These are phyloP conservation scores for Botryosphaeria dothidea DNA, from an alignment of 2,329 filamentous ascomycete genomes.

Conservation along the genomic window DNA sequence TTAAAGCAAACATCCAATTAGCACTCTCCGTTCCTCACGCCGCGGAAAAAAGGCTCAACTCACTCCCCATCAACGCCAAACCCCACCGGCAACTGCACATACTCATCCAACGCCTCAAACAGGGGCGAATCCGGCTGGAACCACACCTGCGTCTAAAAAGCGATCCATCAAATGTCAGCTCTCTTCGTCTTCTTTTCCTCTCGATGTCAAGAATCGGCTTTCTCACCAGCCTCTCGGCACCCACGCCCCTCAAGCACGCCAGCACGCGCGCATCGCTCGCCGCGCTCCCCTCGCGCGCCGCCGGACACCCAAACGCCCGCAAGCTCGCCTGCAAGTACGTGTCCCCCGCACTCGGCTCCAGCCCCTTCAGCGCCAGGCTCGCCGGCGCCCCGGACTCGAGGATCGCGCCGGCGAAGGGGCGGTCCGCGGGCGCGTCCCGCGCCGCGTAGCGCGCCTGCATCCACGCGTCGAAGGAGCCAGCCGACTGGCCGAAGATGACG, in stretches of 20 bases:
- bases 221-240: constrained; percentile 28
- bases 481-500: constrained; percentile 40
- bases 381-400: constrained; percentile 41
- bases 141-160: too few relatives aligned
- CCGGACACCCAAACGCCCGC: constrained; percentile 1
- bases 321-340: constrained; percentile 31
- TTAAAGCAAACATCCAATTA: too few relatives aligned
- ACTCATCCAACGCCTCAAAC: constrained; percentile 5
- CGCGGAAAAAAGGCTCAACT: too few relatives aligned
- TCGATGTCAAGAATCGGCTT: too few relatives aligned
- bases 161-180: too few relatives aligned
- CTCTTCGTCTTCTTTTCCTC: too few relatives aligned
- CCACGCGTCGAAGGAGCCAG: constrained; percentile 40
- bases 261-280: not conserved
- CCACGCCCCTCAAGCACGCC: constrained; percentile 14
- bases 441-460: constrained; percentile 25
- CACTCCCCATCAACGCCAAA: constrained; percentile 1
- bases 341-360: constrained; percentile 28
- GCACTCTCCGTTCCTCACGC: too few relatives aligned
- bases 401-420: constrained; percentile 41
- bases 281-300: not conserved
- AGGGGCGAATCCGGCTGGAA: not conserved
- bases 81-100: not conserved
- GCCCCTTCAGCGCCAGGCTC: constrained; percentile 30
- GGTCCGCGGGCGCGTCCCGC: constrained; percentile 42